phyloP scores from a whole-genome alignment of 257 asterid species.

The Fraxinus quadrangulata region DNA sequence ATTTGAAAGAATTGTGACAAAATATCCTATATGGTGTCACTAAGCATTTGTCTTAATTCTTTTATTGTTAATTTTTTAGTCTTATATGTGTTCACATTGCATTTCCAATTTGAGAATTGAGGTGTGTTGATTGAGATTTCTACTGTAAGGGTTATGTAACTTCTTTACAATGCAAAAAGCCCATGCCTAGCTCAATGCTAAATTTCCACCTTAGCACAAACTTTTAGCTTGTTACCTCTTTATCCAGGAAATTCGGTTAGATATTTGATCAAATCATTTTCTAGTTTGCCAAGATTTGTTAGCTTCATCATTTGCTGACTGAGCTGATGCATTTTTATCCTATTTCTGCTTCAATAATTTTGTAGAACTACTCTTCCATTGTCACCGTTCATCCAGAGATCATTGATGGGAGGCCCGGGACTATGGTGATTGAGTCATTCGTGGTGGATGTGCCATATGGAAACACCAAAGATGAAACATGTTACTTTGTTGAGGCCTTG shows the following conservation, averaged over 20 bases:
- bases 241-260: background rate
- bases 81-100: no score
- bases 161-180: no score
- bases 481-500: conserved; percentile 80
- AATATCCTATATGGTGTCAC: background rate
- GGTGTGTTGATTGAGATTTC: background rate
- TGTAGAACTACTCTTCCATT: conserved; percentile 82
- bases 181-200: no score
- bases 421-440: conserved; percentile 85
- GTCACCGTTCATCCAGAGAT: conserved; percentile 77
- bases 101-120: conserved; percentile 5
- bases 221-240: no score
- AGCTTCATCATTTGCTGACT: background rate
- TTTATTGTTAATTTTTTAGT: background rate
- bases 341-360: background rate
- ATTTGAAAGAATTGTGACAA: background rate
- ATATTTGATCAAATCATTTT: background rate
- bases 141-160: no score
- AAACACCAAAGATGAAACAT: conserved; percentile 78
- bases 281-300: background rate
- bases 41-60: background rate
- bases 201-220: no score
- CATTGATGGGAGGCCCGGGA: conserved; percentile 76
- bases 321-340: background rate
- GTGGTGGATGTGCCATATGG: conserved; percentile 90